Percentiles rank a stretch among this genome's conserved stretches.
Conservation (phyloP, 1,284 basidiomycete genomes). For the Dichomitus squalens region DNA sequence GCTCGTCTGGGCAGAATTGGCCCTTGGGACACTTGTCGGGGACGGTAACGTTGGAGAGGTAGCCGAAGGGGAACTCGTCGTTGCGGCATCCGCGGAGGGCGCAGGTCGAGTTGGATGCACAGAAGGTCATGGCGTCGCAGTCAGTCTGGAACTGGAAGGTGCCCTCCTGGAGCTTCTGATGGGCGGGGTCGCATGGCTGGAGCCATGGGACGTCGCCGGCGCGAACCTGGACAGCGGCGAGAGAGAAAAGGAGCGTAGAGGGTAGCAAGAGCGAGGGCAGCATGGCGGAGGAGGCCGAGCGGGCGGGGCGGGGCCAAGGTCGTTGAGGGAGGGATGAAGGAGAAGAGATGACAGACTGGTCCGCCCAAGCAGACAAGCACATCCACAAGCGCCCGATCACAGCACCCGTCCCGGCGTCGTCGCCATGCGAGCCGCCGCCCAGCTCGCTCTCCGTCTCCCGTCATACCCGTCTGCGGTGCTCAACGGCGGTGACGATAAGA, state of each 20-base stretch:
- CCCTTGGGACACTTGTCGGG: slow-evolving; percentile 65
- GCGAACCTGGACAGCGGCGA: slow-evolving; percentile 33
- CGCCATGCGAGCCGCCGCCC: not conserved
- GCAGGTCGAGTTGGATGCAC: slow-evolving; percentile 61
- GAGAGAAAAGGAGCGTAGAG: slow-evolving; percentile 44
- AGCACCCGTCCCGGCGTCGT: not conserved
- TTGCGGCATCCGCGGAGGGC: slow-evolving; percentile 67
- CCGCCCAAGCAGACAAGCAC: not conserved
- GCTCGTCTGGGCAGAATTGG: slow-evolving; percentile 86
- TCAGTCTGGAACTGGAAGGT: slow-evolving; percentile 80
- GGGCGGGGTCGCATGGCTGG: slow-evolving; percentile 49
- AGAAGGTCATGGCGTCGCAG: slow-evolving; percentile 74
- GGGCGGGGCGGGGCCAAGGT: not conserved
- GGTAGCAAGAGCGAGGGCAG: slow-evolving; percentile 34
- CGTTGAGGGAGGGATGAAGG: not conserved
- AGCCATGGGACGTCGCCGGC: slow-evolving; percentile 49
- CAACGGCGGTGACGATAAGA: too few species aligned
- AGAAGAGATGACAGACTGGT: not conserved
- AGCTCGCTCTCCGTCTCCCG: not conserved
- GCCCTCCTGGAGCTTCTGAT: slow-evolving; percentile 71
- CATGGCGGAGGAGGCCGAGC: slow-evolving; percentile 5
- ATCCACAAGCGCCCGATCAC: not conserved
- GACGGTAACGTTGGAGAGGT: slow-evolving; percentile 43
- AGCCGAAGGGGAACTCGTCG: slow-evolving; percentile 80
- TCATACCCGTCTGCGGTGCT: not conserved